Percentiles rank a stretch among this genome's conserved stretches.
Evolutionary conservation across 805 yeast species (phyloP).

Genomic region (Zygosaccharomyces lentus): DNA sequence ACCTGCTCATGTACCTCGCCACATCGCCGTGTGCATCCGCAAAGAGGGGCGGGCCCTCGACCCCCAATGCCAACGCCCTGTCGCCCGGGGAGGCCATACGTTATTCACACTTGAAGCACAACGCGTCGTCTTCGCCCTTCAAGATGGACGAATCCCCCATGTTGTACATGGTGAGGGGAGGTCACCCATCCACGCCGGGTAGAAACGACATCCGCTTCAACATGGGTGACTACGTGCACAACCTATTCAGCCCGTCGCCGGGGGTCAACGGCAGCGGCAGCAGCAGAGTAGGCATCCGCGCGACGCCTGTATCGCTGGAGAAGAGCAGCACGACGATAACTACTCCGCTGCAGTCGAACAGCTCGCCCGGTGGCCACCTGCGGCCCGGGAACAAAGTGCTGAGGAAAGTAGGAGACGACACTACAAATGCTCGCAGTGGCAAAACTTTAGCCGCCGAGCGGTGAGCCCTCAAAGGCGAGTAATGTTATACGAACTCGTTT

Average conservation of each 20-base stretch:
- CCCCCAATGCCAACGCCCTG: slow-evolving; percentile 3
- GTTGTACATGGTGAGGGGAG: slow-evolving; percentile 2
- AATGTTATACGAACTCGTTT: not conserved
- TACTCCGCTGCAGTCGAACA: not conserved
- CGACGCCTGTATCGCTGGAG: slow-evolving; percentile 3
- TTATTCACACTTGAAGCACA: slow-evolving; percentile 27
- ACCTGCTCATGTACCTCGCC: slow-evolving; percentile 35
- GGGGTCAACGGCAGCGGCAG: slow-evolving; percentile 14
- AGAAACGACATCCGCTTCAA: slow-evolving; percentile 21
- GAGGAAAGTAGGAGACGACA: not conserved
- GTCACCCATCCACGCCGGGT: slow-evolving; percentile 5
- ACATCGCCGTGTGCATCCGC: slow-evolving; percentile 32
- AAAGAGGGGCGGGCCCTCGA: not conserved
- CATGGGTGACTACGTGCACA: slow-evolving; percentile 38
- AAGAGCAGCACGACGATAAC: not conserved
- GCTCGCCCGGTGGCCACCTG: slow-evolving; percentile 4
- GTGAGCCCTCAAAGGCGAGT: not conserved
- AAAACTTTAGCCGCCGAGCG: slow-evolving; percentile 6
- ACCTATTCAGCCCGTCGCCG: slow-evolving; percentile 36
- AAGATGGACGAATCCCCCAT: slow-evolving; percentile 2
- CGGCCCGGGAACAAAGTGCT: not conserved
- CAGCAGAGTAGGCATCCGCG: slow-evolving; percentile 1
- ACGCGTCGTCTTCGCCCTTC: slow-evolving; percentile 4
- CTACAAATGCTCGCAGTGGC: not conserved
- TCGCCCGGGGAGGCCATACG: slow-evolving; percentile 21